phyloP scores from a whole-genome alignment of 257 asterid genomes.

The Solanum bukasovii region DNA sequence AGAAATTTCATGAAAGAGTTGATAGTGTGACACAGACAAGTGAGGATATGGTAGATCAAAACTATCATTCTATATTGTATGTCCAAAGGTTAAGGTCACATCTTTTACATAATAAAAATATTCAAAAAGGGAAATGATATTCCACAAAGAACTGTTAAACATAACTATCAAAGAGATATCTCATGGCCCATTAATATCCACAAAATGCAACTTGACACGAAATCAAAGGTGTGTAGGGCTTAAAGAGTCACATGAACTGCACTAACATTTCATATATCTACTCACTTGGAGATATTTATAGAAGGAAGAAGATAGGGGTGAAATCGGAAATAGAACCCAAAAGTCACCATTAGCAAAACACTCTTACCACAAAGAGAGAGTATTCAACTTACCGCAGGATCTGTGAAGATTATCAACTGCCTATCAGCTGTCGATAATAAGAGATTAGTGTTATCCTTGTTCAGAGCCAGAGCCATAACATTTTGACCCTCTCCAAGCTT shows the following conservation, averaged over 20 bases:
- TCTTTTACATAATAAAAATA: background rate
- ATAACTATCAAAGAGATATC: background rate
- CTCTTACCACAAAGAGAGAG: background rate
- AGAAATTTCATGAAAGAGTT: background rate
- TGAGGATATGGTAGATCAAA: background rate
- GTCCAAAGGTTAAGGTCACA: background rate
- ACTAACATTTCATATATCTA: background rate
- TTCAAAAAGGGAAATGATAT: background rate
- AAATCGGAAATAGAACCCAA: background rate
- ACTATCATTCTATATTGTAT: background rate
- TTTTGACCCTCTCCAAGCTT: slow-evolving; percentile 77
- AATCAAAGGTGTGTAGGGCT: background rate
- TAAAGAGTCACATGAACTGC: background rate
- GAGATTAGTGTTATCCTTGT: slow-evolving; percentile 76
- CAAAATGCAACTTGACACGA: background rate
- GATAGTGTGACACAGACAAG: background rate
- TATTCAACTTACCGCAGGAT: slow-evolving; percentile 80
- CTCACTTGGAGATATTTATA: background rate
- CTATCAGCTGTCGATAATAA: slow-evolving; percentile 84
- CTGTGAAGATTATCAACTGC: slow-evolving; percentile 77
- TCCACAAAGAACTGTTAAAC: background rate
- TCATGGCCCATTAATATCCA: background rate
- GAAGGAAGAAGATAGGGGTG: background rate
- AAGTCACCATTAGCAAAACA: background rate
- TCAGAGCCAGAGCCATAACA: slow-evolving; percentile 60